These are phyloP conservation scores for Lipomyces lipofer DNA, from an alignment of 805 yeast genomes.

Conservation along the genomic window DNA sequence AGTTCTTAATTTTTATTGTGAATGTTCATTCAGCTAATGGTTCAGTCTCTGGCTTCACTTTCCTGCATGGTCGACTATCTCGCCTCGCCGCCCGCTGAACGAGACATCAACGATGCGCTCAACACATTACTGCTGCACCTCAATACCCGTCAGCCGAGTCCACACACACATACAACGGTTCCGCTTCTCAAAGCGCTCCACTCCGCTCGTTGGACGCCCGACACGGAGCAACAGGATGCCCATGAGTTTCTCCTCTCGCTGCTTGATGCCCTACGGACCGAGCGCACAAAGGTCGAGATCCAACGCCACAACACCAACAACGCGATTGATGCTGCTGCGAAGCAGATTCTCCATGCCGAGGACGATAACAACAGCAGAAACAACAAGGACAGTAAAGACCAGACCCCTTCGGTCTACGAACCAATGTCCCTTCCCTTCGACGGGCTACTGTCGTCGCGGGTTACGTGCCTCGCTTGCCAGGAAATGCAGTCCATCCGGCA, in stretches of 20 bases:
- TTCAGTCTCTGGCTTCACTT: slow-evolving; percentile 1
- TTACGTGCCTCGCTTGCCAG: slow-evolving; percentile 90
- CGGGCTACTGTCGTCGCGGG: slow-evolving; percentile 82
- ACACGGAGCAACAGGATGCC: slow-evolving; percentile 23
- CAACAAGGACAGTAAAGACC: neutral
- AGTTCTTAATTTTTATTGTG: neutral
- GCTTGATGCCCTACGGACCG: slow-evolving; percentile 11
- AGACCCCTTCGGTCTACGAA: neutral
- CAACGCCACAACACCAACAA: neutral
- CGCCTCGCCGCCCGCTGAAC: neutral
- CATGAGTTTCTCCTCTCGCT: slow-evolving; percentile 21
- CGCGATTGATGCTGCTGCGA: slow-evolving; percentile 1
- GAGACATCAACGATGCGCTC: neutral
- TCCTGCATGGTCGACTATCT: neutral
- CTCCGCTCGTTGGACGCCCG: slow-evolving; percentile 13
- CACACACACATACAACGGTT: slow-evolving; percentile 9
- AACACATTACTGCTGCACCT: neutral
- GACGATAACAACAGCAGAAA: too few species aligned
- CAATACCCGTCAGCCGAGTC: slow-evolving; percentile 3
- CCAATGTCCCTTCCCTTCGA: slow-evolving; percentile 75
- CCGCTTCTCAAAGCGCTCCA: slow-evolving; percentile 7
- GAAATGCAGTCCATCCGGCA: slow-evolving; percentile 90
- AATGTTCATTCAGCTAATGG: too few species aligned
- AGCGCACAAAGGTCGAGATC: neutral
- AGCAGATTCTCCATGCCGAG: neutral